phyloP scores from a whole-genome alignment of 768 basidiomycete genomes.

The Hericium rajendrae region DNA sequence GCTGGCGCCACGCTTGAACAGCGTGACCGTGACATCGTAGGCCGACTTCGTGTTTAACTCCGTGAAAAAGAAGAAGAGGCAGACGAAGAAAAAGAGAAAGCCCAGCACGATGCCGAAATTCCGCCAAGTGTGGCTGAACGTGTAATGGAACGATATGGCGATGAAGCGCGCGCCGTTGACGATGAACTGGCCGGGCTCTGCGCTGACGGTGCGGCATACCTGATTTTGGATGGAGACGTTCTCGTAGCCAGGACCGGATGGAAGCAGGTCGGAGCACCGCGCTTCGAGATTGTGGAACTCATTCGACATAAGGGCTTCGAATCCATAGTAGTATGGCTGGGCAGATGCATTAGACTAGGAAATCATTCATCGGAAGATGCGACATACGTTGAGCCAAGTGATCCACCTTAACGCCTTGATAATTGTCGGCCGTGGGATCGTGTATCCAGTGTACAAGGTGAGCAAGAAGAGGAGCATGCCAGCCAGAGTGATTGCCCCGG shows the following conservation, averaged over 20 bases:
- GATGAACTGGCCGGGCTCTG: conserved; percentile 41
- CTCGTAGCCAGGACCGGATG: conserved; percentile 55
- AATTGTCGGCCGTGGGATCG: conserved; percentile 51
- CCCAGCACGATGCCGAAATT: conserved; percentile 63
- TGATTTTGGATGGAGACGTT: conserved; percentile 53
- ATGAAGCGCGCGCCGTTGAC: conserved; percentile 58
- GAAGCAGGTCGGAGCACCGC: conserved; percentile 47
- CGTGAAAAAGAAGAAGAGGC: conserved; percentile 50
- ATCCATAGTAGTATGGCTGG: conserved; percentile 60
- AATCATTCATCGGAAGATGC: neutral
- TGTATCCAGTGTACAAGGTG: conserved; percentile 50
- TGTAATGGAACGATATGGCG: conserved; percentile 31
- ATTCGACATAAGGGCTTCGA: conserved; percentile 72
- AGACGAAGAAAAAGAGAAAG: conserved; percentile 51
- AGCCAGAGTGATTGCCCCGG: conserved; percentile 51
- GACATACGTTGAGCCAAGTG: conserved; percentile 47
- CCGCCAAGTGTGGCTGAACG: conserved; percentile 42
- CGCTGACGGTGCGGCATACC: conserved; percentile 66
- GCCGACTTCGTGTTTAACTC: conserved; percentile 37
- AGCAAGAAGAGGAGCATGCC: conserved; percentile 33
- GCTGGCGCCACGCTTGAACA: conserved; percentile 57
- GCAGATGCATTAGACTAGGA: conserved; percentile 16
- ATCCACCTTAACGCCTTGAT: conserved; percentile 65
- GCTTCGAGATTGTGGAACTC: conserved; percentile 71
- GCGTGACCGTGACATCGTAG: conserved; percentile 33